Evolutionary conservation across 352 stramenopile genomes (phyloP).

Genomic region (Globisporangium camurandrum): DNA sequence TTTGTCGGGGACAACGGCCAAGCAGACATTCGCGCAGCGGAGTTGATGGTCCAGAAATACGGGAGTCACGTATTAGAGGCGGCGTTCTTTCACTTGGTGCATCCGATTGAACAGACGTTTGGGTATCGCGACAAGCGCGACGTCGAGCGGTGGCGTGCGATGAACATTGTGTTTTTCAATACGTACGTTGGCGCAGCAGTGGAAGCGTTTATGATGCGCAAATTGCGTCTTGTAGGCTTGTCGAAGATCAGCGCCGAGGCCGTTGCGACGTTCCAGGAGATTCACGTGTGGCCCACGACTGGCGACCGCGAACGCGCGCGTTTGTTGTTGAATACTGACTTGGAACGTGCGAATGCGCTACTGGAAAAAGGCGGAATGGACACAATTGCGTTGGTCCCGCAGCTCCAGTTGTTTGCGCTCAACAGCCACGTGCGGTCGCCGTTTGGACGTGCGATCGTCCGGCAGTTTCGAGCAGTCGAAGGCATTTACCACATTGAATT

Average conservation of each 20-base stretch:
- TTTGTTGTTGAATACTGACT: conserved; percentile 56
- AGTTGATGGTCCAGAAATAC: conserved; percentile 84
- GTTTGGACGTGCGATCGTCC: conserved; percentile 56
- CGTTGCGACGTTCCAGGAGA: conserved; percentile 40
- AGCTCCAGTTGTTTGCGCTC: conserved; percentile 54
- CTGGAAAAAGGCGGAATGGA: conserved; percentile 24
- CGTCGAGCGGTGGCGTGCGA: conserved; percentile 65
- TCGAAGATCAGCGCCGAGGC: conserved; percentile 62
- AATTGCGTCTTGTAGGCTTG: conserved; percentile 55
- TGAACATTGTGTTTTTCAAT: conserved; percentile 74
- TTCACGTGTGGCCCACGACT: conserved; percentile 48
- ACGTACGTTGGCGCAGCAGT: conserved; percentile 21
- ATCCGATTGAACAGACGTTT: conserved; percentile 80
- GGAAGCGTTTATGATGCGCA: conserved; percentile 65
- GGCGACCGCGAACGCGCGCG: conserved; percentile 49
- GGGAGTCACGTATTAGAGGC: conserved; percentile 57
- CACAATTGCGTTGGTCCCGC: conserved; percentile 29
- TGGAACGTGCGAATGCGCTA: conserved; percentile 58
- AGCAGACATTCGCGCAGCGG: conserved; percentile 86
- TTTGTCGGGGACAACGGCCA: conserved; percentile 98
- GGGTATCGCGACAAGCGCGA: conserved; percentile 73
- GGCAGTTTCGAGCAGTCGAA: conserved; percentile 58
- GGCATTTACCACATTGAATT: conserved; percentile 83
- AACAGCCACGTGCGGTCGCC: conserved; percentile 56
- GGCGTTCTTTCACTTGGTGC: conserved; percentile 87